Base-by-base conservation (phyloP, 257 asterid species). In the Nicotiana obtusifolia region DNA sequence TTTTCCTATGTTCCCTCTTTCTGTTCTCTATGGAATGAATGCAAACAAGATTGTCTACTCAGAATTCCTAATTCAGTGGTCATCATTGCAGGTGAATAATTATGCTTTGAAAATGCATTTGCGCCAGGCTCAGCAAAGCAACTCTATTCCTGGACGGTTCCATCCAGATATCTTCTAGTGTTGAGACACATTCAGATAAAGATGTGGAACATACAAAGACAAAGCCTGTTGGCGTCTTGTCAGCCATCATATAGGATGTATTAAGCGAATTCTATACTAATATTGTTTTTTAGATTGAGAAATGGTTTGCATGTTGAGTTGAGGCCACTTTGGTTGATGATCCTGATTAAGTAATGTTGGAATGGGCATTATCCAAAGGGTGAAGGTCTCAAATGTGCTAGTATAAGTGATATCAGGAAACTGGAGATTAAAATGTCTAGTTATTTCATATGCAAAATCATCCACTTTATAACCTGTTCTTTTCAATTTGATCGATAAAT, bases 81-180 rank as follows among this genome's bases (percentile, higher is more conserved):
- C 77, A 47, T 77, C 26, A 22, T 80, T 89, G 88, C 91, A 94
- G 98, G 87, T 92, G 88, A 91, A 87, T 80, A 92, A 92, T 89
- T 94, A 94, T 81, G 95, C 95, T 7, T 87, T 94, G 90, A 84
- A 82, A 14, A 78, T 92, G 94, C 94, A 88, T 78, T 62, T 94
- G 87, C 91, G 82, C 5, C 95, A 90, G 85, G 96, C 94, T 68
- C 88, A 90, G 89, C 93, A 87, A 75, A 76, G 84, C 89, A 90
- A 84, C 85, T 84, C 91, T 64, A 89, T 91, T 35, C 90, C 87
- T 0, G 98, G 97, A 60, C 94, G 83, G 20, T 91, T 88, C 90
- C 83, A 90, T 81, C 98, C 97, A 2, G 98, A 94, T 82, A 83
- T 94, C 61, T 94, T 89, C 84, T 94, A 81, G 59, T 41, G 56